Base-by-base conservation (phyloP, 352 stramenopile species). In the Synura sp. region DNA sequence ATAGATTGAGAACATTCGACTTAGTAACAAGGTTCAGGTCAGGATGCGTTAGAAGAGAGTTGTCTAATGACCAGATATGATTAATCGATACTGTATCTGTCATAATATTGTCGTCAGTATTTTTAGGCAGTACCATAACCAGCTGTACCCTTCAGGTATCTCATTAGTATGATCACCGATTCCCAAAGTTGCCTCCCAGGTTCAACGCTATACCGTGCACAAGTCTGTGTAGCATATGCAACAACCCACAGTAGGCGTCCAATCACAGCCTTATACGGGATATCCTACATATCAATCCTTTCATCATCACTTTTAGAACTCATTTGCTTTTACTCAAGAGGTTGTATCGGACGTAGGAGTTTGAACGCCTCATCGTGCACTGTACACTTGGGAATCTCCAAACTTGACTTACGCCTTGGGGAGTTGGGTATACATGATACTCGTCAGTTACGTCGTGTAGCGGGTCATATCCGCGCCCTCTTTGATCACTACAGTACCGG, bases 81-180 rank as follows among this genome's bases (percentile, higher is more conserved):
- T 71, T 71, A 31, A 71, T 71, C 38, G 57, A 71, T 71, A 71
- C 57, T 41, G 57, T 71, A 71, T 71, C 57, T 41, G 57, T 71
- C 57, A 71, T 71, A 31, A 71, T 71, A 71, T 71, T 71, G 57
- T 71, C 32, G 49, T 42, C 60, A 74, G 60, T 44, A 12, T 74
- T 74, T 49, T 9, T 74, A 74, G n/a, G n/a, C n/a, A n/a, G n/a
- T n/a, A n/a, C n/a, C n/a, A n/a, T n/a, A n/a, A n/a, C n/a, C n/a
- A n/a, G 27, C 22, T 12, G 29, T 49, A 49, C 7, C 60, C 60
- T 29, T 49, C n/a, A 76, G 34, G 25, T 76, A 76, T 59, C 38
- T 55, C 19, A 76, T 27, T 35, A 76, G 12, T 55, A 22, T 76
- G 17, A 59, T 55, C 19, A 55, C 34, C 34, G 67, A 34, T 34